phyloP scores from a whole-genome alignment of 2,329 filamentous ascomycete genomes.

The Bimuria novae-zelandiae region DNA sequence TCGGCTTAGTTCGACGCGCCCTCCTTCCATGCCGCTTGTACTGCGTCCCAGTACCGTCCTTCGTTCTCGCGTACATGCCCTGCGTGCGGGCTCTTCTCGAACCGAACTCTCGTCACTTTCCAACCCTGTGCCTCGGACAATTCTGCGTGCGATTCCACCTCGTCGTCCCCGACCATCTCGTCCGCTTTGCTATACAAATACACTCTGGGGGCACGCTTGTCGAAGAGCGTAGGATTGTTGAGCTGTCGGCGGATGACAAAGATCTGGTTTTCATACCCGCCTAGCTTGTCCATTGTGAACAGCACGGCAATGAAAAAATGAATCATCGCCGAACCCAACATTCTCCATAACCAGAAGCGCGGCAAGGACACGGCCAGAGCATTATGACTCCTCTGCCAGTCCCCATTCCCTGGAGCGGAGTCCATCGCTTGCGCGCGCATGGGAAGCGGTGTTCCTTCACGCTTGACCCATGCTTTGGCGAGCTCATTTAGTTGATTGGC shows the following conservation, averaged over 20 bases:
- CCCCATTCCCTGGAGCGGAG: slow-evolving; percentile 39
- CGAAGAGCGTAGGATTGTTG: slow-evolving; percentile 35
- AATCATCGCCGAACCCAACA: slow-evolving; percentile 32
- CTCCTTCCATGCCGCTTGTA: slow-evolving; percentile 39
- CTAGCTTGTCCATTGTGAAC: slow-evolving; percentile 23
- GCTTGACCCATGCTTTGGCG: slow-evolving; percentile 35
- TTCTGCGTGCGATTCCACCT: slow-evolving; percentile 61
- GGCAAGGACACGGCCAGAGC: slow-evolving; percentile 38
- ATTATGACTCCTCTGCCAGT: slow-evolving; percentile 35
- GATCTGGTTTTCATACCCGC: slow-evolving; percentile 31
- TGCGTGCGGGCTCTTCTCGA: slow-evolving; percentile 64
- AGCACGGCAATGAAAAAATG: slow-evolving; percentile 32
- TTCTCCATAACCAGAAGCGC: slow-evolving; percentile 24
- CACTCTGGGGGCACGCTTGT: slow-evolving; percentile 50
- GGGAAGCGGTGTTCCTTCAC: slow-evolving; percentile 24
- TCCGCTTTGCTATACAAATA: slow-evolving; percentile 66
- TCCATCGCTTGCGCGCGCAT: slow-evolving; percentile 41
- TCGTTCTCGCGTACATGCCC: slow-evolving; percentile 64
- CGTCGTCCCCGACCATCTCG: slow-evolving; percentile 59
- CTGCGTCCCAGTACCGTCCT: slow-evolving; percentile 60
- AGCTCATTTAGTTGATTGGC: slow-evolving; percentile 41
- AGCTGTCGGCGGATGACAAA: slow-evolving; percentile 34
- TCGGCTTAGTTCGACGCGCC: slow-evolving; percentile 20
- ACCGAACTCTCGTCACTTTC: slow-evolving; percentile 55
- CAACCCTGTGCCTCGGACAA: slow-evolving; percentile 57